Evolutionary conservation across 352 stramenopile species (phyloP).

Genomic region (Pythium aristosporum): DNA sequence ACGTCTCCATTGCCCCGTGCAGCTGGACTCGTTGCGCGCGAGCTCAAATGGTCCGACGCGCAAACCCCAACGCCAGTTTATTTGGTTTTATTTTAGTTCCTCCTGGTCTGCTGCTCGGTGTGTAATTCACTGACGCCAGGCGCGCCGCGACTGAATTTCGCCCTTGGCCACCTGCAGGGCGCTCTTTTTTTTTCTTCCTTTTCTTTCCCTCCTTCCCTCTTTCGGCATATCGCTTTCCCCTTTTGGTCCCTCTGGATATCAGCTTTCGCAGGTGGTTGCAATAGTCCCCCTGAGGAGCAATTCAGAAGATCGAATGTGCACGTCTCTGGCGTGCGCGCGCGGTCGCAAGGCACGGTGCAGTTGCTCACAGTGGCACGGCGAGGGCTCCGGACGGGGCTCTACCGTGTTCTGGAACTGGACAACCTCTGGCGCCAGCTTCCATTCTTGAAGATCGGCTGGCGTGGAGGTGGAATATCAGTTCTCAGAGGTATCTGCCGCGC

Average conservation of each 20-base stretch:
- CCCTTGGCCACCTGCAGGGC: slow-evolving; percentile 1
- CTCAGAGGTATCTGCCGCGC: slow-evolving; percentile 8
- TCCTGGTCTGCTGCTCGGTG: slow-evolving; percentile 5
- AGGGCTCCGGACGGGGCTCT: neutral
- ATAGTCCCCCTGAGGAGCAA: neutral
- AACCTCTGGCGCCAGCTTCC: slow-evolving; percentile 24
- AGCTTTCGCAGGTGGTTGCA: slow-evolving; percentile 14
- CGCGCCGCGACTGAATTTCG: slow-evolving; percentile 17
- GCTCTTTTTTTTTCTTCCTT: slow-evolving; percentile 30
- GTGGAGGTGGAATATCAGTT: slow-evolving; percentile 18
- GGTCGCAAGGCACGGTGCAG: slow-evolving; percentile 18
- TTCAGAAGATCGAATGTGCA: slow-evolving; percentile 23
- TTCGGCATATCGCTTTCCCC: slow-evolving; percentile 18
- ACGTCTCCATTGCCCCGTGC: neutral
- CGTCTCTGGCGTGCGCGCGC: slow-evolving; percentile 5
- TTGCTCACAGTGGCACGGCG: neutral
- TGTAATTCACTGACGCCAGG: slow-evolving; percentile 31
- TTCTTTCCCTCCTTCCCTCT: slow-evolving; percentile 22
- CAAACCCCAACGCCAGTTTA: slow-evolving; percentile 14
- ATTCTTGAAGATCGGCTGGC: slow-evolving; percentile 31
- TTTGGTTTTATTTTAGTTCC: neutral
- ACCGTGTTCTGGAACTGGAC: slow-evolving; percentile 24
- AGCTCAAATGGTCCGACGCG: neutral
- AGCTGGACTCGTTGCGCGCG: neutral
- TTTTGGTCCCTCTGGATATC: slow-evolving; percentile 2